These are phyloP conservation scores for Alternaria triticina DNA, from an alignment of 2,329 filamentous ascomycete species.

Conservation along the genomic window DNA sequence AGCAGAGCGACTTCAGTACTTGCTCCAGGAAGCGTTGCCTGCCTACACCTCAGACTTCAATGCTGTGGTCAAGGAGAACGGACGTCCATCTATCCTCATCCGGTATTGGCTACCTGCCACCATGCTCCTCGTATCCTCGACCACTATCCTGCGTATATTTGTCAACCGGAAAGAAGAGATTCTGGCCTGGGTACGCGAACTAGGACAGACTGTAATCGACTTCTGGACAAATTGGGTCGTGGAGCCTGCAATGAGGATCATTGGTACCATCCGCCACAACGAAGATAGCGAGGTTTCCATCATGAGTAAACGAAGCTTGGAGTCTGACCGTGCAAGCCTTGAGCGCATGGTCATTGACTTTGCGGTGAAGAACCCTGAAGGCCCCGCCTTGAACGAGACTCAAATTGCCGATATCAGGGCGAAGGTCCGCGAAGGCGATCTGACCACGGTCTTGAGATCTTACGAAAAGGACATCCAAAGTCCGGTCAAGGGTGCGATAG, in stretches of 20 bases:
- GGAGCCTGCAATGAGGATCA: constrained; percentile 79
- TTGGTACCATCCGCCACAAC: constrained; percentile 92
- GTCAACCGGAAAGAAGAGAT: constrained; percentile 79
- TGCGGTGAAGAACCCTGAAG: constrained; percentile 78
- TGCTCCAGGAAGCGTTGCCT: constrained; percentile 74
- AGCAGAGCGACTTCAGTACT: constrained; percentile 69
- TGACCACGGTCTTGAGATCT: constrained; percentile 87
- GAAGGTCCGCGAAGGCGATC: constrained; percentile 87
- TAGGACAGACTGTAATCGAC: constrained; percentile 80
- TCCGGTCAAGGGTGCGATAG: constrained; percentile 81
- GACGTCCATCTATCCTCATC: constrained; percentile 75
- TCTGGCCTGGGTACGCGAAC: constrained; percentile 76
- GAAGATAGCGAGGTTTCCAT: constrained; percentile 92
- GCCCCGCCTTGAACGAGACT: constrained; percentile 66
- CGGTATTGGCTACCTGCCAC: constrained; percentile 88
- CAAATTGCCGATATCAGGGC: constrained; percentile 76
- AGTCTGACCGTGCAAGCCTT: constrained; percentile 86
- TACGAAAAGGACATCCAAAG: constrained; percentile 88
- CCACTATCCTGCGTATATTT: constrained; percentile 81
- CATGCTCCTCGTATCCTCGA: constrained; percentile 74
- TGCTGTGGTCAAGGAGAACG: constrained; percentile 66
- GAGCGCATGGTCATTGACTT: constrained; percentile 99
- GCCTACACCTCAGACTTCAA: constrained; percentile 66
- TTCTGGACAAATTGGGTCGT: constrained; percentile 98
- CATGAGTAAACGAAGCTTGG: constrained; percentile 91